phyloP scores from a whole-genome alignment of 306 rosid species.

The Sindora glabra region DNA sequence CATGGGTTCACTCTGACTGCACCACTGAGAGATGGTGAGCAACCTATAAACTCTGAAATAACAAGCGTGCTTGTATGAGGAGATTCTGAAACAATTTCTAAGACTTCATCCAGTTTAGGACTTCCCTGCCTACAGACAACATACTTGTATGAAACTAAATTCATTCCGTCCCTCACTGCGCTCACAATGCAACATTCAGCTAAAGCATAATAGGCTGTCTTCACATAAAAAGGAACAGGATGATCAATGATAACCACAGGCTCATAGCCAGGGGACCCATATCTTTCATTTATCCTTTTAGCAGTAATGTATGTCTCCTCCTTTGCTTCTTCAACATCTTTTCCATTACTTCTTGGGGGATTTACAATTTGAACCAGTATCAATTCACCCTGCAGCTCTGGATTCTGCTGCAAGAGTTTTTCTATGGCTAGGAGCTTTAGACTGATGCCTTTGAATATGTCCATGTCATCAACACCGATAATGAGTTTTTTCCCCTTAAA shows the following conservation, averaged over 20 bases:
- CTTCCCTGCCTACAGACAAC: constrained; percentile 74
- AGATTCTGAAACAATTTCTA: constrained; percentile 20
- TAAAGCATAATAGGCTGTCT: constrained; percentile 59
- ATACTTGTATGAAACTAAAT: constrained; percentile 68
- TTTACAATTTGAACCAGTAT: constrained; percentile 72
- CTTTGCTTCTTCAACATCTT: constrained; percentile 50
- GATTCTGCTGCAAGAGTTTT: constrained; percentile 51
- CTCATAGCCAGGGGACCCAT: constrained; percentile 56
- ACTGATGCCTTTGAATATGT: constrained; percentile 73
- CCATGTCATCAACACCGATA: constrained; percentile 83
- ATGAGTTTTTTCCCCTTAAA: constrained; percentile 56
- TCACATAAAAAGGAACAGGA: constrained; percentile 51
- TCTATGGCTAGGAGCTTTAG: constrained; percentile 68
- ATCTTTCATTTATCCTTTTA: constrained; percentile 42
- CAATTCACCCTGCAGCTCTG: constrained; percentile 44
- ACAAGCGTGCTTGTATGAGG: constrained; percentile 63
- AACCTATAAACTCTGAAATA: constrained; percentile 83
- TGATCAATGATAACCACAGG: constrained; percentile 63
- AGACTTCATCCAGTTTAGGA: constrained; percentile 34
- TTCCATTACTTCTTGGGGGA: constrained; percentile 56
- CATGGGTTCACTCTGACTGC: constrained; percentile 88
- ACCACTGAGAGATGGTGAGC: constrained; percentile 88
- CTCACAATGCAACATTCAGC: constrained; percentile 85
- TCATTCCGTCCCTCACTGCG: constrained; percentile 86
- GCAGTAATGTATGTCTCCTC: constrained; percentile 42